Conservation (phyloP, 2,329 filamentous ascomycete genomes). For the Colletotrichum zoysiae region DNA sequence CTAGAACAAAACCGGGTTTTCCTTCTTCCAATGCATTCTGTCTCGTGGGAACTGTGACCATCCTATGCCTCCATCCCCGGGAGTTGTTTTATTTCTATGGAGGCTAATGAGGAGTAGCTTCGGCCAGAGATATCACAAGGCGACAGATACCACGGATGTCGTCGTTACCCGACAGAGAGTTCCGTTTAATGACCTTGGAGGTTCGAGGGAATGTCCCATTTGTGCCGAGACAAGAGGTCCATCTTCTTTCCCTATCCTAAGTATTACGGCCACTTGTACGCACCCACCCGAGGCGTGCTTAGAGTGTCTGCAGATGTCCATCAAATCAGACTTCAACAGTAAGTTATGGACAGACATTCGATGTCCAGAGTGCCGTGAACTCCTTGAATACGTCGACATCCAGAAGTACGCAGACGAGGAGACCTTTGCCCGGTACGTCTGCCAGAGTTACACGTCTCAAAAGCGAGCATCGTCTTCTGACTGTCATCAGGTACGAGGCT, state of each 20-base stretch:
- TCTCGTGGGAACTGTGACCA: not conserved
- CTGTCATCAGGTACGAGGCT: slow-evolving; percentile 53
- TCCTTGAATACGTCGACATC: slow-evolving; percentile 60
- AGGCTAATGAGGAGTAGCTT: slow-evolving; percentile 45
- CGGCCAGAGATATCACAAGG: slow-evolving; percentile 52
- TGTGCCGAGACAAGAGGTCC: slow-evolving; percentile 51
- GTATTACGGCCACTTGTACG: slow-evolving; percentile 50
- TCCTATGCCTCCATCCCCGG: not conserved
- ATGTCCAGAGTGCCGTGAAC: slow-evolving; percentile 64
- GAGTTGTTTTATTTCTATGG: slow-evolving; percentile 2
- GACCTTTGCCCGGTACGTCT: slow-evolving; percentile 57
- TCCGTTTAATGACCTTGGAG: slow-evolving; percentile 43
- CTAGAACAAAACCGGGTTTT: not conserved
- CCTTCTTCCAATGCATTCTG: not conserved
- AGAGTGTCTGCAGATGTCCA: slow-evolving; percentile 52
- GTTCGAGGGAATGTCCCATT: slow-evolving; percentile 52
- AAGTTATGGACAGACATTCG: slow-evolving; percentile 60
- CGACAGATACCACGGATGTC: slow-evolving; percentile 45
- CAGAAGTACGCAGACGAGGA: slow-evolving; percentile 57
- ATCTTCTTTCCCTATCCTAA: slow-evolving; percentile 49
- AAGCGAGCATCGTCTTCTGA: not conserved
- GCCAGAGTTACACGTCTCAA: not conserved
- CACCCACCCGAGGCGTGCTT: slow-evolving; percentile 52
- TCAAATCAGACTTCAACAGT: slow-evolving; percentile 50
- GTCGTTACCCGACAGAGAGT: slow-evolving; percentile 50